A percentile compares a stretch with the other conserved stretches of the same genome.
Conservation (phyloP, 345 rosid species). For the Boechera divaricarpa region DNA sequence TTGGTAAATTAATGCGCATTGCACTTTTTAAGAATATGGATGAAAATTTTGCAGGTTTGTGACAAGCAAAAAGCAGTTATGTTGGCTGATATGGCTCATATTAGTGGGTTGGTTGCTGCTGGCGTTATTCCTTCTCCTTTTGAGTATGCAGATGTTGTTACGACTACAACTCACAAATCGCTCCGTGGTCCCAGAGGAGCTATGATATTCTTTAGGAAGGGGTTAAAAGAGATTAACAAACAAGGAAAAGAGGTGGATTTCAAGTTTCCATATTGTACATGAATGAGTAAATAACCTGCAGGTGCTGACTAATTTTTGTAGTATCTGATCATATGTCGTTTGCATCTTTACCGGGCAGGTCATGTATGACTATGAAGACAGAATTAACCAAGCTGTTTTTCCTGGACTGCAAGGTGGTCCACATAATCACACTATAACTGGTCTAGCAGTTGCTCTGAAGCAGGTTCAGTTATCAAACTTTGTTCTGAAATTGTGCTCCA, state of each 20-base stretch:
- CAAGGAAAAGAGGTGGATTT: constrained; percentile 79
- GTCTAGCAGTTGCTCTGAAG: constrained; percentile 89
- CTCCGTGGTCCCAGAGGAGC: constrained; percentile 99
- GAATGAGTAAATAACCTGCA: constrained; percentile 2
- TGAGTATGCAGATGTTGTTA: constrained; percentile 93
- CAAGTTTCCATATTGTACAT: neutral
- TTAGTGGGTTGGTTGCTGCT: constrained; percentile 96
- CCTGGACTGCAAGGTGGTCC: constrained; percentile 99
- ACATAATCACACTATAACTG: constrained; percentile 92
- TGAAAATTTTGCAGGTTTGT: constrained; percentile 70
- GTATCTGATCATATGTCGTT: constrained; percentile 24
- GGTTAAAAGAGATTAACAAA: constrained; percentile 82
- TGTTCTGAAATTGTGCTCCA: neutral
- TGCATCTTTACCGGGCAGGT: constrained; percentile 56
- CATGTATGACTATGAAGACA: constrained; percentile 84
- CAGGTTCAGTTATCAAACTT: constrained; percentile 56
- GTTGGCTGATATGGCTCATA: constrained; percentile 97
- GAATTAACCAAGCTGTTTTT: constrained; percentile 89
- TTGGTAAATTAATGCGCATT: neutral
- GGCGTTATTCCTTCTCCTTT: constrained; percentile 97
- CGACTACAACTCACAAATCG: constrained; percentile 97
- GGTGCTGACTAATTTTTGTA: neutral
- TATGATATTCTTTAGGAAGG: constrained; percentile 97
- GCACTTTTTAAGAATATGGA: constrained; percentile 1
- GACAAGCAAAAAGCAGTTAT: constrained; percentile 91